Conservation (phyloP, 345 rosid genomes). For the Populus pruinosa region DNA sequence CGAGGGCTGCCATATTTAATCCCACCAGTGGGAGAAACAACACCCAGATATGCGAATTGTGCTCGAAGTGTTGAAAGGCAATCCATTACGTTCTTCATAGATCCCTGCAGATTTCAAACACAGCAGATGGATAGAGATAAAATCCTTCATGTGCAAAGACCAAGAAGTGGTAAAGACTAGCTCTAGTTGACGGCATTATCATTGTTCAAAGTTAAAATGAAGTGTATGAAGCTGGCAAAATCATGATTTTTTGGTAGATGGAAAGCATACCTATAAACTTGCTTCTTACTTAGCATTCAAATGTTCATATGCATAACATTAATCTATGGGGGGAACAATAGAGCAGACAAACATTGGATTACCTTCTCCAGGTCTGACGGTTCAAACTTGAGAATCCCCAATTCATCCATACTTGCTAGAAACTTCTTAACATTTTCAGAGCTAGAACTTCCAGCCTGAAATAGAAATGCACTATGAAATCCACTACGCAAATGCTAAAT, state of each 20-base stretch:
- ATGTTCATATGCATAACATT: neutral
- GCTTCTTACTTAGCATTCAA: neutral
- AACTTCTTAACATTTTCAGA: conserved; percentile 53
- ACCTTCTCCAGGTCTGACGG: conserved; percentile 79
- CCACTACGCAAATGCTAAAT: conserved; percentile 8
- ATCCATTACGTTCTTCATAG: conserved; percentile 48
- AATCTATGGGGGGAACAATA: neutral
- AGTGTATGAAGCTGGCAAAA: neutral
- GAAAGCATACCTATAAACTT: neutral
- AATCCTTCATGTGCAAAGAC: neutral
- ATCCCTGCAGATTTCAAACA: conserved; percentile 37
- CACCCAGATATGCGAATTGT: conserved; percentile 27
- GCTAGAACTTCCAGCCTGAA: conserved; percentile 43
- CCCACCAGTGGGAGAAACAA: conserved; percentile 4
- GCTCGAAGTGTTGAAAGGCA: conserved; percentile 43
- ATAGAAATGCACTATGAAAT: conserved; percentile 15
- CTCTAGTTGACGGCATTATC: neutral
- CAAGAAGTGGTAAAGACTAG: neutral
- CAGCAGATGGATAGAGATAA: neutral
- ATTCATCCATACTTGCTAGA: conserved; percentile 55
- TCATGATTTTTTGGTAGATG: neutral
- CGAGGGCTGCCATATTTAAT: conserved; percentile 21
- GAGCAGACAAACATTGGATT: neutral
- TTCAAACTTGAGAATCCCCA: conserved; percentile 66
- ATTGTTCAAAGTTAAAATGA: neutral